Evolutionary conservation across 441 rosid genomes (phyloP).

Genomic region (Erysimum pusillum): DNA sequence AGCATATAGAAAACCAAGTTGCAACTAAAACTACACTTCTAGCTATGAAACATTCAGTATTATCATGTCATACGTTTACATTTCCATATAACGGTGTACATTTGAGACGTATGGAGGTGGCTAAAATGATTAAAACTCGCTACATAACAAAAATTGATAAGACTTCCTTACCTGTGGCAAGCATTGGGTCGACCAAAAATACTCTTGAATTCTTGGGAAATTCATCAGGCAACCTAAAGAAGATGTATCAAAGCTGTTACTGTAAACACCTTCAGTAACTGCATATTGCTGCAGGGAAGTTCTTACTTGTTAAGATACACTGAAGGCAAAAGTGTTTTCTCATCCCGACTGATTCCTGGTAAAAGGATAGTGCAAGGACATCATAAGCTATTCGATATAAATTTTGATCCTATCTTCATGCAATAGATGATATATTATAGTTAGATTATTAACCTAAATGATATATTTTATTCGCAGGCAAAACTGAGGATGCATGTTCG

Average conservation of each 20-base stretch:
- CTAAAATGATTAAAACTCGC: not conserved
- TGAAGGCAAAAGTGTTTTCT: conserved; percentile 84
- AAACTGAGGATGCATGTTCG: conserved; percentile 83
- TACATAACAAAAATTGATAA: conserved; percentile 2
- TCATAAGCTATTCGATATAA: conserved; percentile 36
- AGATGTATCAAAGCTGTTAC: conserved; percentile 25
- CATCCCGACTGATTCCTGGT: conserved; percentile 82
- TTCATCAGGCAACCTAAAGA: conserved; percentile 76
- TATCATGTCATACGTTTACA: conserved; percentile 13
- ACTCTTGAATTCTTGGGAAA: conserved; percentile 74
- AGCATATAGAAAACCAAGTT: conserved; percentile 14
- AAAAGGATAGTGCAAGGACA: conserved; percentile 25
- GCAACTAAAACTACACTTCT: not conserved
- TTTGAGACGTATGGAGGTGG: conserved; percentile 14
- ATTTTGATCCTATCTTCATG: not conserved
- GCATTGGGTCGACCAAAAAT: conserved; percentile 87
- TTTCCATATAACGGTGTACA: not conserved
- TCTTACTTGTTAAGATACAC: conserved; percentile 87
- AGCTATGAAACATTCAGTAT: conserved; percentile 11
- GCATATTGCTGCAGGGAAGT: conserved; percentile 13
- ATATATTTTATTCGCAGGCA: conserved; percentile 84
- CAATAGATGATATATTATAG: not conserved
- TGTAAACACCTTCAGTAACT: conserved; percentile 11
- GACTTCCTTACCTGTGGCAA: conserved; percentile 73
- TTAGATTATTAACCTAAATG: conserved; percentile 67